A percentile compares a stretch with the other conserved stretches of the same genome.
These are phyloP conservation scores for Wickerhamomyces sp. DNA, from an alignment of 1,139 yeast genomes.

Conservation along the genomic window DNA sequence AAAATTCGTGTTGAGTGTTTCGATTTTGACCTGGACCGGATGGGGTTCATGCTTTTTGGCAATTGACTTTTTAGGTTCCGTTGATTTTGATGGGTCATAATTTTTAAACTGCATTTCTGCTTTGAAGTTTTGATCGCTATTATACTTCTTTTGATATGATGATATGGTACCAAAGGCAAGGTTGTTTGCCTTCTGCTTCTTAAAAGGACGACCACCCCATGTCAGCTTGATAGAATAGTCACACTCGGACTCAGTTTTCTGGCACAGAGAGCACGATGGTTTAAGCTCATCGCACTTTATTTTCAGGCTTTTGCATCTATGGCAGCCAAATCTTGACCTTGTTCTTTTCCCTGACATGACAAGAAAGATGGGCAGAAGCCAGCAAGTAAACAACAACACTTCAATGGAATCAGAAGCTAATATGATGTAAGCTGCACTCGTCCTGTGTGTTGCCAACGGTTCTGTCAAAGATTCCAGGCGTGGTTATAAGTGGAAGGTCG, in stretches of 20 bases:
- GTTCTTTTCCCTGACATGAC: slow-evolving; percentile 20
- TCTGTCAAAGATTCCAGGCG: too few species aligned
- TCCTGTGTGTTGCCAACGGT: too few species aligned
- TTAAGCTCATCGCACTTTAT: slow-evolving; percentile 70
- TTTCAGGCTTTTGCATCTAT: slow-evolving; percentile 61
- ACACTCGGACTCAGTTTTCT: slow-evolving; percentile 42
- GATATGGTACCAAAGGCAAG: slow-evolving; percentile 15
- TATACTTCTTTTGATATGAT: slow-evolving; percentile 15
- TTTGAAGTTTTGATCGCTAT: slow-evolving; percentile 1
- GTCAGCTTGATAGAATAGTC: slow-evolving; percentile 62
- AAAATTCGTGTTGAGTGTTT: too few species aligned
- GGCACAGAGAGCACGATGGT: slow-evolving; percentile 62
- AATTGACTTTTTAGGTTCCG: slow-evolving; percentile 1
- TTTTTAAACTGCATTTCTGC: neutral
- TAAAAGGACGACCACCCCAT: slow-evolving; percentile 78
- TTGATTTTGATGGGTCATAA: neutral
- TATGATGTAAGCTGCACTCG: too few species aligned
- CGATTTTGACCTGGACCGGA: too few species aligned
- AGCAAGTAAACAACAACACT: too few species aligned
- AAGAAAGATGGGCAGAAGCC: too few species aligned
- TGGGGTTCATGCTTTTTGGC: neutral
- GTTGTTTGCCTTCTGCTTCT: slow-evolving; percentile 29
- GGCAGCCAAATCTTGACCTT: slow-evolving; percentile 53
- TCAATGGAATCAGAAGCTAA: too few species aligned
- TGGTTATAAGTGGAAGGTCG: too few species aligned